Percentiles rank a stretch among this genome's conserved stretches.
Evolutionary conservation across 345 rosid genomes (phyloP).

Genomic region (Reutealis trisperma): DNA sequence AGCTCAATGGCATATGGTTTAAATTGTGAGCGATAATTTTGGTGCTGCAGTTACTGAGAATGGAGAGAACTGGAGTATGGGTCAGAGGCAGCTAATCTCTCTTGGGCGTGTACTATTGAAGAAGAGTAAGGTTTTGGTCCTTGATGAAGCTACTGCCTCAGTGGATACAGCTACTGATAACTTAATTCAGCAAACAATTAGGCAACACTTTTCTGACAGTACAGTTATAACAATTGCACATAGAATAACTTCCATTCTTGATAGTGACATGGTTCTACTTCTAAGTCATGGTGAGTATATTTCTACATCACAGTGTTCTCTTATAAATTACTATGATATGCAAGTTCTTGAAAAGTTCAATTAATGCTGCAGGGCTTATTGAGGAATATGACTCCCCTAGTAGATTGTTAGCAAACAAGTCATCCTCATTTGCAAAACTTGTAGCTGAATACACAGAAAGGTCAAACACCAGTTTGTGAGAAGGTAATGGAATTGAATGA

Average conservation of each 20-base stretch:
- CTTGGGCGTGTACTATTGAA: slow-evolving; percentile 79
- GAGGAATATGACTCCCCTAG: slow-evolving; percentile 66
- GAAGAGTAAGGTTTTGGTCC: slow-evolving; percentile 78
- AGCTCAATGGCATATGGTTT: background rate
- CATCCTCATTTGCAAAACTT: slow-evolving; percentile 72
- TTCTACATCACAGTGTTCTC: background rate
- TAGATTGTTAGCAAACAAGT: slow-evolving; percentile 57
- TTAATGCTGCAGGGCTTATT: slow-evolving; percentile 47
- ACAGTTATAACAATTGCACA: slow-evolving; percentile 83
- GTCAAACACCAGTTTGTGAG: slow-evolving; percentile 49
- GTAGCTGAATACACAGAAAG: slow-evolving; percentile 72
- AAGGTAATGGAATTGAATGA: background rate
- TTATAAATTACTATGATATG: background rate
- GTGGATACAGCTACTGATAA: slow-evolving; percentile 85
- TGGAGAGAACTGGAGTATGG: slow-evolving; percentile 97
- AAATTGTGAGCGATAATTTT: background rate
- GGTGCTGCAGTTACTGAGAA: slow-evolving; percentile 59
- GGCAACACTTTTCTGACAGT: slow-evolving; percentile 59
- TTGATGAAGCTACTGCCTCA: slow-evolving; percentile 91
- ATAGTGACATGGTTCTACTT: slow-evolving; percentile 77
- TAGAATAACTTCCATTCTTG: slow-evolving; percentile 74
- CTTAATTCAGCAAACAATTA: slow-evolving; percentile 66
- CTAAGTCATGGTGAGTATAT: slow-evolving; percentile 56
- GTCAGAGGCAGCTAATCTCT: slow-evolving; percentile 84
- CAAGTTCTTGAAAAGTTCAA: no score